These are phyloP conservation scores for Durusdinium trenchii DNA, from an alignment of 73 alveolate genomes.

Conservation along the genomic window DNA sequence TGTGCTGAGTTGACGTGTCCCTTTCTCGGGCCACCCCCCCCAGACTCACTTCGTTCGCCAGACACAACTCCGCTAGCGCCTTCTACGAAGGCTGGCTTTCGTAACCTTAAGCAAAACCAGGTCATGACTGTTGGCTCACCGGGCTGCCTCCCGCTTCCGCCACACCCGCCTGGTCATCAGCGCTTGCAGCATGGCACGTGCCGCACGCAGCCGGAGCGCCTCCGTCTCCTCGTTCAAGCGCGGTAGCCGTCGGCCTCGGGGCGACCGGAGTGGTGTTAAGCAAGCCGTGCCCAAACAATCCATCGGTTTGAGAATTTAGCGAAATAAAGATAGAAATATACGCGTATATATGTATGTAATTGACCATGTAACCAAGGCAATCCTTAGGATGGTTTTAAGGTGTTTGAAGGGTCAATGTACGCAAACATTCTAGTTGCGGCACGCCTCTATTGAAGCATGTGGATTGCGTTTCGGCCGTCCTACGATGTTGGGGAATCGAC, in stretches of 20 bases:
- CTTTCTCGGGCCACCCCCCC: no score
- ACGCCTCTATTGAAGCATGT: neutral
- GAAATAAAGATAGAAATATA: neutral
- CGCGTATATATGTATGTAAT: neutral
- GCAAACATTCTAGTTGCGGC: no score
- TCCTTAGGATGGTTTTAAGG: neutral
- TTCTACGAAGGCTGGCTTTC: no score
- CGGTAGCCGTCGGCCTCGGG: slow-evolving; percentile 21
- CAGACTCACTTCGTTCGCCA: no score
- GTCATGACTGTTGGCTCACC: neutral
- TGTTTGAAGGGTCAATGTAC: neutral
- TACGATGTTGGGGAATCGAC: no score
- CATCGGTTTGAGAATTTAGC: neutral
- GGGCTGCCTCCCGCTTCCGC: no score
- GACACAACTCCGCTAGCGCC: no score
- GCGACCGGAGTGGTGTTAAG: neutral
- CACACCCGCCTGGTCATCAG: slow-evolving; percentile 39
- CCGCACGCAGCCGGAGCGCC: slow-evolving; percentile 72
- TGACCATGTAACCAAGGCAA: neutral
- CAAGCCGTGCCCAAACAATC: neutral
- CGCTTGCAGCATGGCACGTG: slow-evolving; percentile 33
- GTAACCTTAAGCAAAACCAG: neutral
- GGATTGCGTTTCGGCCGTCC: no score
- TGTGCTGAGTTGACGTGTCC: no score
- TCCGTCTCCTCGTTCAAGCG: slow-evolving; percentile 9